Evolutionary conservation across 2,329 filamentous ascomycete species (phyloP), one percentile per base, ranked within the genome.

Genomic region (Claviceps pusilla): DNA sequence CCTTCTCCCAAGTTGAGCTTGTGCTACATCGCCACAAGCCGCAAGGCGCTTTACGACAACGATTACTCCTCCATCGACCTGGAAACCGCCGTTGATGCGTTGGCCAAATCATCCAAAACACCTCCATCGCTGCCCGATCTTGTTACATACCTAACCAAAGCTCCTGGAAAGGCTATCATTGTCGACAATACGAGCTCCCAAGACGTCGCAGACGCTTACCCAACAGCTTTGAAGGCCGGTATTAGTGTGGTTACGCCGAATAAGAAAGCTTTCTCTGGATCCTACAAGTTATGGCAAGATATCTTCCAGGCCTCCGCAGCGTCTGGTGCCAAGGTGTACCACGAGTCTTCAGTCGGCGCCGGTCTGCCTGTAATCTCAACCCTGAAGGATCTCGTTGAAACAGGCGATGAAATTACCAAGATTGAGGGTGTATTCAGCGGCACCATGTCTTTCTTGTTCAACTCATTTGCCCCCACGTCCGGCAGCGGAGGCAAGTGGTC

Each of bases 341-440:
- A 98, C 69, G 93, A 98, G 73, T 90, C 88, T 45, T 93, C 89
- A 11, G 89, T 95, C 28, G 93, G 93, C 51, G 93, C 93, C 10
- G 93, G 93, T 4, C 78, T 98, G 51, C 93, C 93, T 5, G 86
- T 97, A 56, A 86, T 98, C 62, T 95, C 88, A 45, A 96, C 93
- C 0, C 74, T 98, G 59, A 90, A 89, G 65, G 93, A 98, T 63
- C 78, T 98, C n/a, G 80, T 96, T 29, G 86, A 90, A 58, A 98
- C 93, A 1, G 93, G 93, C 46, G 93, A 98, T 66, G 78, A 88
- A 66, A 85, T 98, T 5, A 89, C 80, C 54, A 90, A 85, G 72
- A 94, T 98, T 61, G 91, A 97, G 72, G 93, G 93, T 60, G 90
- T 98, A 52, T 97, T 98, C 73, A 95, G 88, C 57, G 93, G 93